Percentiles rank a stretch among this genome's conserved stretches.
Conservation (phyloP, 306 rosid species). For the Pyrus communis region DNA sequence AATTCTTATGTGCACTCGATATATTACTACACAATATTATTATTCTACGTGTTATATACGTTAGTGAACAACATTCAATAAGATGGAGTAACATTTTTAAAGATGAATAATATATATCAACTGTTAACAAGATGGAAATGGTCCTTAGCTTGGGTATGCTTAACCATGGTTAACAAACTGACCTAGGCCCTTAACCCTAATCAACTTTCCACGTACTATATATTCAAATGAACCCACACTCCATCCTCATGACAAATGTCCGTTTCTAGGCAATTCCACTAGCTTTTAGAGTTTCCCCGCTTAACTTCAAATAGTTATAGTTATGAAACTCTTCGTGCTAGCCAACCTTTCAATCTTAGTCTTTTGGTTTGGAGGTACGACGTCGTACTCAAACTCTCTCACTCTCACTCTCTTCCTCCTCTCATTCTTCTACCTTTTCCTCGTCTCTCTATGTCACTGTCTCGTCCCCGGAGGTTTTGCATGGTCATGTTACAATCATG, state of each 20-base stretch:
- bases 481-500: constrained; percentile 41
- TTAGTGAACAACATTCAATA: too few relatives aligned
- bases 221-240: constrained; percentile 23
- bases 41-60: too few relatives aligned
- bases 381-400: constrained; percentile 1
- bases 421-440: constrained; percentile 13
- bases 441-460: constrained; percentile 35
- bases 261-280: constrained; percentile 19
- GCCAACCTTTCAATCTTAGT: constrained; percentile 13
- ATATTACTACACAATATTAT: too few relatives aligned
- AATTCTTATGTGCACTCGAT: too few relatives aligned
- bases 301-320: neutral
- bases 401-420: constrained; percentile 24
- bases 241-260: constrained; percentile 29
- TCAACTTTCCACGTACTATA: constrained; percentile 28
- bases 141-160: neutral
- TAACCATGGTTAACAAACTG: constrained; percentile 21
- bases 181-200: constrained; percentile 20
- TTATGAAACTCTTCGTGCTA: constrained; percentile 31
- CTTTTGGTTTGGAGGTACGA: constrained; percentile 14
- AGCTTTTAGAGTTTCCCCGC: neutral
- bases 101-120: neutral
- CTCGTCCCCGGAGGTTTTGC: constrained; percentile 78
- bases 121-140: neutral
- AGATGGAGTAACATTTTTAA: neutral